phyloP scores from a whole-genome alignment of 106 monocot species.

The Dioscorea alata region DNA sequence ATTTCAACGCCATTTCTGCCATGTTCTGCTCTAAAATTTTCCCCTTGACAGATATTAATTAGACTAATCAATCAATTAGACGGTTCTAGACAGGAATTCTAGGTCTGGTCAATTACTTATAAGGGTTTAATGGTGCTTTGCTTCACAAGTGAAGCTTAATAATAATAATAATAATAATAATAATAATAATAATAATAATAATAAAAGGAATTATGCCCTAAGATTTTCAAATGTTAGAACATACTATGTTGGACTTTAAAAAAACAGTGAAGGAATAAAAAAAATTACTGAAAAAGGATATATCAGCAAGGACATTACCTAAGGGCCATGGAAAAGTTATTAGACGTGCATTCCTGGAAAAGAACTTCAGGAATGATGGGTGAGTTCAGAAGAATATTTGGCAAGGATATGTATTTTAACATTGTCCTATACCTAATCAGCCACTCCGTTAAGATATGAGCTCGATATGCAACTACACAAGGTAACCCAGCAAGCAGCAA shows the following conservation, averaged over 20 bases:
- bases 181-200: too few species aligned
- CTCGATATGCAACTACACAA: conserved; percentile 83
- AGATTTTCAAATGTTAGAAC: not conserved
- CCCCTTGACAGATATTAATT: too few species aligned
- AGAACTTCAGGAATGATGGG: conserved; percentile 71
- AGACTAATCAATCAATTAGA: too few species aligned
- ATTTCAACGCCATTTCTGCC: too few species aligned
- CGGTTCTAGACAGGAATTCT: too few species aligned
- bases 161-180: too few species aligned
- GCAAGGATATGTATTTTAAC: conserved; percentile 73
- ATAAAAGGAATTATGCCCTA: not conserved
- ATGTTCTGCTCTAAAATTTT: too few species aligned
- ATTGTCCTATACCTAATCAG: conserved; percentile 57
- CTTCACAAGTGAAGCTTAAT: not conserved
- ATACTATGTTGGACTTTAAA: not conserved
- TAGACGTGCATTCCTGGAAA: conserved; percentile 55
- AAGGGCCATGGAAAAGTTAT: conserved; percentile 46
- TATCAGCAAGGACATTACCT: conserved; percentile 33
- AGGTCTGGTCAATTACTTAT: too few species aligned
- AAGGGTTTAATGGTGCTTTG: not conserved
- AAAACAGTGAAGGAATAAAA: conserved; percentile 1
- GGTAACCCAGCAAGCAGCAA: conserved; percentile 72
- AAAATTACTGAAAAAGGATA: not conserved
- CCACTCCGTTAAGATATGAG: conserved; percentile 87
- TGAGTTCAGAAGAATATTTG: conserved; percentile 83